These are phyloP conservation scores for Alternaria metachromatica DNA, from an alignment of 2,329 filamentous ascomycete species.

Conservation along the genomic window DNA sequence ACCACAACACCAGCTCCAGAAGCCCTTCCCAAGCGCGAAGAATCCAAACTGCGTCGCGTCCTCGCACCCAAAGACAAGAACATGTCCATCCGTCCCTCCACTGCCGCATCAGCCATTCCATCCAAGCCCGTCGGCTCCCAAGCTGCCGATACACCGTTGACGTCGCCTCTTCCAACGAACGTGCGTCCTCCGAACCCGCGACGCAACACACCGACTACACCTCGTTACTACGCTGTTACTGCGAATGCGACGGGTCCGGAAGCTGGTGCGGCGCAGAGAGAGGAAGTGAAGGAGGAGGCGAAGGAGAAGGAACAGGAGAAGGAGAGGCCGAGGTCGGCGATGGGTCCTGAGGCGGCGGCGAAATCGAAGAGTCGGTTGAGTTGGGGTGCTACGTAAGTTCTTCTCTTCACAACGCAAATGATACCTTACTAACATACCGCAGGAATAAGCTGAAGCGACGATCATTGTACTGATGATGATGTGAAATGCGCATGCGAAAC, in stretches of 20 bases:
- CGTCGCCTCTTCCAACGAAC: neutral
- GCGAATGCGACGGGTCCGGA: neutral
- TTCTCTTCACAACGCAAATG: too few species aligned
- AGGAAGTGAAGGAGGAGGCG: neutral
- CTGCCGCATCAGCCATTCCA: neutral
- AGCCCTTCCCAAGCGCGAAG: neutral
- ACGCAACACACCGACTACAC: neutral
- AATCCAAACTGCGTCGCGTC: slow-evolving; percentile 4
- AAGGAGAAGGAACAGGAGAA: neutral
- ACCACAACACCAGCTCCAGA: neutral
- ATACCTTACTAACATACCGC: too few species aligned
- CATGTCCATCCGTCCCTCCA: slow-evolving; percentile 1
- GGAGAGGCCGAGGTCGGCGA: slow-evolving; percentile 12
- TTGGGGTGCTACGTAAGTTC: slow-evolving; percentile 35
- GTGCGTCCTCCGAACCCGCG: neutral
- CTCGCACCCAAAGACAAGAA: slow-evolving; percentile 12
- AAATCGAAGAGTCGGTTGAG: slow-evolving; percentile 22
- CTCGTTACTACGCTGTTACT: slow-evolving; percentile 26
- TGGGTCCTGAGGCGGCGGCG: slow-evolving; percentile 1
- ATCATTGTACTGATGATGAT: slow-evolving; percentile 4
- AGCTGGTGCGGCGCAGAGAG: neutral
- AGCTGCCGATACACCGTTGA: neutral
- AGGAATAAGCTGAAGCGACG: slow-evolving; percentile 24
- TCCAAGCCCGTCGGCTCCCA: neutral
- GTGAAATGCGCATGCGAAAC: neutral